Evolutionary conservation across 495 filamentous ascomycete species (phyloP), one percentile per base, ranked within the genome.

Genomic region (Podospora australis): DNA sequence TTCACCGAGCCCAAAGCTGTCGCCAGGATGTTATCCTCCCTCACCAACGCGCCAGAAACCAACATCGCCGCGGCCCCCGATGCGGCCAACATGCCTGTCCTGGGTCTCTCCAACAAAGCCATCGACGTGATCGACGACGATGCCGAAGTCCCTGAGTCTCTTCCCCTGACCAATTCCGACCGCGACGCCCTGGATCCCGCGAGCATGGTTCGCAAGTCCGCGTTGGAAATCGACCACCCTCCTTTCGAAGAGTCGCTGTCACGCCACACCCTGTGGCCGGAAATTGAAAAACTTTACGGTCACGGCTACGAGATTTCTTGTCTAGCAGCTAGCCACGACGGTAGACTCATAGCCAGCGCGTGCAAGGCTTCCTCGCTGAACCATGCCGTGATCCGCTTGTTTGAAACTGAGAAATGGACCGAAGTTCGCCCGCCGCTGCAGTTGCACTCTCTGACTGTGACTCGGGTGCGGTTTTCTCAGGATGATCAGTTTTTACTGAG

Each of bases 301-400:
- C 92, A 99, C 68, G 92, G 92, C n/a, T 95, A 95, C 70, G 92
- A 99, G 65, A 92, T 99, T 32, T 94, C 90, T 17, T 83, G 87
- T 8, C 79, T 96, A 19, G 86, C 90, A n/a, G 78, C 81, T 6
- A 88, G 80, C 55, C 79, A 85, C 50, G 83, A 86, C 56, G 82
- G 83, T 13, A 70, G 59, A 2, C 55, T 95, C 19, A 77, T 99
- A 26, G 92, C 94, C 14, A 95, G 88, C n/a, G 88, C 91, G 2
- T 97, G 91, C 70, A 87, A 84, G 60, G 94, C 94, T 14, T 90
- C 82, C 65, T 92, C 88, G 11, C 69, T 90, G 41, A 90, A 96
- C 55, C 94, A 99, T 59, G 92, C 92, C 30, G 90, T 96, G 36
- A 87, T 99, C 51, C 82, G 92, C 16, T 60, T 99, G 1, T 96